Base-by-base conservation (phyloP, 768 basidiomycete genomes). In the Rhodotorula taiwanensis region DNA sequence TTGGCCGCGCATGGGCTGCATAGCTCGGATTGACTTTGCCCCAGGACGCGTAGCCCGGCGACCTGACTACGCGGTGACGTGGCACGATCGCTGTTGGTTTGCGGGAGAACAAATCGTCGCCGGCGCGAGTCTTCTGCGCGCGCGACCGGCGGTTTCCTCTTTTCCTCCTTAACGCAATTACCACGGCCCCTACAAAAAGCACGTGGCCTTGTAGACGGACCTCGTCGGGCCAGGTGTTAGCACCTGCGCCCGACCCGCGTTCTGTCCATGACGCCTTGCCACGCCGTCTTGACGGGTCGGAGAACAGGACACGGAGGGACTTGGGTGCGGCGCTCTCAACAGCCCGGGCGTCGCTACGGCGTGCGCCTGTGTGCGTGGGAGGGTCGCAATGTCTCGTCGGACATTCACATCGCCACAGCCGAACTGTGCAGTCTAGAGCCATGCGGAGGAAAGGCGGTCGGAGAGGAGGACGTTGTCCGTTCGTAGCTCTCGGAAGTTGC, bases 331-430 rank as follows among this genome's bases (percentile, higher is more conserved):
- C 62, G 62, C 57, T 39, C 30, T 28, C 62, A 30, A 50, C 52
- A 16, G 62, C 52, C 49, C 56, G 62, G 62, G 45, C 41, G 30
- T 18, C 20, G 7, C 52, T 49, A 58, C 57, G 31, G 47, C 25
- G 1, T 20, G 2, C 16, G 47, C 52, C 52, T 55, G 62, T 43
- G 62, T 49, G 62, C 62, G 62, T 64, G 62, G 45, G 27, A 31
- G 62, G 62, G 62, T 58, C 62, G 62, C 62, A 64, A 64, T 64
- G 62, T 64, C 62, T 36, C 57, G 62, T 52, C 62, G 52, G 44
- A 64, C 57, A 64, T 42, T 31, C 48, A 47, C 45, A 5, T 8
- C 5, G 10, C 4, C 23, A 25, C n/a, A 47, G 16, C 45, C 16
- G 27, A 27, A n/a, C n/a, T n/a, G n/a, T n/a, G n/a, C n/a, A n/a